phyloP scores from a whole-genome alignment of 2,329 filamentous ascomycete genomes.

The Ilyonectria mors-panacis region DNA sequence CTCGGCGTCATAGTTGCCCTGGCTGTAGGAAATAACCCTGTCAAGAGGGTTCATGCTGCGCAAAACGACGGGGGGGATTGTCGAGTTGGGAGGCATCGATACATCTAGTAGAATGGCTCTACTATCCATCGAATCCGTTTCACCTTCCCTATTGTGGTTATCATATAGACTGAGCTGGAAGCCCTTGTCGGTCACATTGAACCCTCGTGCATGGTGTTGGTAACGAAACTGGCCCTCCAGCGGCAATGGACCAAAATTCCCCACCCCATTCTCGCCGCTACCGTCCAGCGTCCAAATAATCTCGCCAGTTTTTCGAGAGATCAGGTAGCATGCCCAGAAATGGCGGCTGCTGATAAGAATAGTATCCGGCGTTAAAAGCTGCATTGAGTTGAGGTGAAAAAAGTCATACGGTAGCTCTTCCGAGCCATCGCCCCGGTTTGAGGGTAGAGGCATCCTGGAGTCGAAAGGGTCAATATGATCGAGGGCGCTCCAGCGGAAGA shows the following conservation, averaged over 20 bases:
- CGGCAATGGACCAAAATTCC: slow-evolving; percentile 42
- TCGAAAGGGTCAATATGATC: slow-evolving; percentile 47
- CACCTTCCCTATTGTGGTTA: slow-evolving; percentile 50
- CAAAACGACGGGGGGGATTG: slow-evolving; percentile 28
- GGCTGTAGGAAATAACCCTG: slow-evolving; percentile 21
- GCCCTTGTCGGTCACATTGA: slow-evolving; percentile 38
- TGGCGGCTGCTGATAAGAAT: slow-evolving; percentile 44
- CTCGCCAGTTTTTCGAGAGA: slow-evolving; percentile 40
- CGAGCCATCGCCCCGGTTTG: slow-evolving; percentile 33
- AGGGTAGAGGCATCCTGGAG: slow-evolving; percentile 32
- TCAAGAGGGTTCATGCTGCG: slow-evolving; percentile 3
- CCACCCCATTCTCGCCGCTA: slow-evolving; percentile 35
- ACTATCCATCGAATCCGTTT: slow-evolving; percentile 16
- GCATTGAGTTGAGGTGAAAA: slow-evolving; percentile 48
- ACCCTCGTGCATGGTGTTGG: slow-evolving; percentile 54
- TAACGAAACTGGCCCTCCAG: slow-evolving; percentile 52
- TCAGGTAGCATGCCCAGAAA: slow-evolving; percentile 41
- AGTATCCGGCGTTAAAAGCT: slow-evolving; percentile 38
- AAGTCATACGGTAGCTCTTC: slow-evolving; percentile 37
- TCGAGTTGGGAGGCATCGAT: slow-evolving; percentile 33
- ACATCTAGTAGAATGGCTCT: slow-evolving; percentile 37
- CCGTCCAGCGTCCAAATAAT: slow-evolving; percentile 47
- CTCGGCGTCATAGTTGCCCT: slow-evolving; percentile 38
- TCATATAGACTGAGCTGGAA: slow-evolving; percentile 53
- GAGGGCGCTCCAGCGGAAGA: slow-evolving; percentile 59